Percentiles rank a stretch among this genome's conserved stretches.
phyloP scores from a whole-genome alignment of 495 filamentous ascomycete species.

The Massariosphaeria phaeospora region DNA sequence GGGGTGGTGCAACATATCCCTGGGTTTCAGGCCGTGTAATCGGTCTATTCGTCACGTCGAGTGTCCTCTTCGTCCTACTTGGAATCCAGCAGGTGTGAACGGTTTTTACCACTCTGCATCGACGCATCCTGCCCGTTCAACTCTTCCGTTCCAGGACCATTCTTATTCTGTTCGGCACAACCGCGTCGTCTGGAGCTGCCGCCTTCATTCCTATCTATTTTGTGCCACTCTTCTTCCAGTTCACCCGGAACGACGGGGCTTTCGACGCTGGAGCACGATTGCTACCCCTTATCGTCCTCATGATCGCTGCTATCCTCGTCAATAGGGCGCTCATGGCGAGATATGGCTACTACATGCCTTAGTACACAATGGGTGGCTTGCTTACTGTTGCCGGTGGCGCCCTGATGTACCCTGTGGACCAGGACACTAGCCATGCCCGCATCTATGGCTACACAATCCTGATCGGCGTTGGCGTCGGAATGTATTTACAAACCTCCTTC shows the following conservation, averaged over 20 bases:
- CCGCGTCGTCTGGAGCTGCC: conserved; percentile 12
- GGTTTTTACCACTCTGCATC: conserved; percentile 14
- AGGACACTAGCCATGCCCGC: neutral
- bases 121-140: conserved; percentile 21
- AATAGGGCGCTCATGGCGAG: conserved; percentile 28
- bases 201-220: conserved; percentile 33
- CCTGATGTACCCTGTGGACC: conserved; percentile 12
- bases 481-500: conserved; percentile 15
- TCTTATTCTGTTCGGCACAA: conserved; percentile 20
- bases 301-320: conserved; percentile 23
- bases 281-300: conserved; percentile 33
- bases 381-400: conserved; percentile 28
- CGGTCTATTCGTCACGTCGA: conserved; percentile 6
- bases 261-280: conserved; percentile 31
- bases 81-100: conserved; percentile 18
- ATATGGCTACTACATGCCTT: conserved; percentile 30
- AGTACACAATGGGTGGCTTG: conserved; percentile 21
- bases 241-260: conserved; percentile 21
- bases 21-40: conserved; percentile 25
- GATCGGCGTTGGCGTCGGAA: conserved; percentile 20
- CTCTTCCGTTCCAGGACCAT: conserved; percentile 13
- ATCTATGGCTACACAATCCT: conserved; percentile 31
- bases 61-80: conserved; percentile 15
- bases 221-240: conserved; percentile 34
- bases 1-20: conserved; percentile 19